Evolutionary conservation across 768 basidiomycete genomes (phyloP), one percentile per base, ranked within the genome.

Genomic region (Panus rudis): DNA sequence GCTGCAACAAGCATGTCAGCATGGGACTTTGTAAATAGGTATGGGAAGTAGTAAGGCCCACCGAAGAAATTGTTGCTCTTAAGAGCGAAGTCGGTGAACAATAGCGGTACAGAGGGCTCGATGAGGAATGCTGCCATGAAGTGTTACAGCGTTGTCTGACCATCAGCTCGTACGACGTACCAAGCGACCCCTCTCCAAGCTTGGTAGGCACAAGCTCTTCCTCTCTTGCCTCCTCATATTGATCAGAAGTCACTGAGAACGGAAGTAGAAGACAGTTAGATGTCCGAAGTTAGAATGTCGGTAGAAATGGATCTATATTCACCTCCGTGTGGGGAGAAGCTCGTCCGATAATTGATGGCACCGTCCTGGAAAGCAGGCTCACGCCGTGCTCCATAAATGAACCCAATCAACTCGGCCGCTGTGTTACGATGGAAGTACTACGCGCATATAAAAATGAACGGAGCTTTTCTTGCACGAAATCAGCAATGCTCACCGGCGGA

Each of bases 291-390:
- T 21, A 6, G 19, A 39, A 8, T 28, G 5, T 26, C 30, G n/a
- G n/a, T n/a, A 30, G n/a, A 30, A 10, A 30, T 30, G 24, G 1
- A 17, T 30, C 11, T 53, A 10, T 7, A 35, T 67, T 11, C 47
- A 76, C 76, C 76, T 54, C 79, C 79, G 48, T 81, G 79, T 5
- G 79, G 79, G 46, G 73, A 77, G 60, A 79, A 81, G 7, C 77
- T 76, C 20, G 73, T 78, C 54, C 79, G 78, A 50, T 71, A 81
- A 49, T 75, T 79, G 31, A 75, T 71, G 11, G 75, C 76, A 39
- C 79, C 78, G 16, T 79, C 78, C 41, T 67, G 61, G 65, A 84
- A 84, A 11, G 63, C 71, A 46, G n/a, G n/a, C n/a, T 20, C 33
- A 17, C 33, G n/a, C n/a, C n/a, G 33, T 8, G n/a, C 33, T 7